phyloP scores from a whole-genome alignment of 2,329 filamentous ascomycete genomes.

The Ophiosphaerella narmari region DNA sequence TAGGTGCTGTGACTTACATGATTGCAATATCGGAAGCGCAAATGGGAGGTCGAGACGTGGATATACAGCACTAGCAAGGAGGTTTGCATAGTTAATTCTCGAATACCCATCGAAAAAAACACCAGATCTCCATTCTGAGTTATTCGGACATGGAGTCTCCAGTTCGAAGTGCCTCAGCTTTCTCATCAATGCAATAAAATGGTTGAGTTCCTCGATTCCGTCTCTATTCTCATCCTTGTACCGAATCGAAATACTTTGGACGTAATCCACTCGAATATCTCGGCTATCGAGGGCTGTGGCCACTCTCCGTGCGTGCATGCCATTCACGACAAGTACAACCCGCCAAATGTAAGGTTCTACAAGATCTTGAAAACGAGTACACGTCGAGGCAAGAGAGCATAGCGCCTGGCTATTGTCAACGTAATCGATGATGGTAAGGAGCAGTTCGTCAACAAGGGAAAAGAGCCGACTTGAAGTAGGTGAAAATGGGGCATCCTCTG shows the following conservation, averaged over 20 bases:
- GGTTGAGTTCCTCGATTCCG: conserved; percentile 38
- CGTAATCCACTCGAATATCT: conserved; percentile 25
- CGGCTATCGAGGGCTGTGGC: conserved; percentile 27
- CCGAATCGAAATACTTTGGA: conserved; percentile 38
- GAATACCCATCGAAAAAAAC: conserved; percentile 34
- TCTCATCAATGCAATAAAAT: conserved; percentile 30
- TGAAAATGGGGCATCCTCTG: conserved; percentile 17
- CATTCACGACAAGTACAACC: conserved; percentile 30
- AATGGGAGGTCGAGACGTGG: conserved; percentile 15
- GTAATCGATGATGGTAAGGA: conserved; percentile 41
- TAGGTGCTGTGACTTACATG: conserved; percentile 24
- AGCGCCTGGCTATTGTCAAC: conserved; percentile 27
- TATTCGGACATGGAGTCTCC: conserved; percentile 44
- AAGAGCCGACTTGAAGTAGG: conserved; percentile 24
- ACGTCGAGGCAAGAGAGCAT: conserved; percentile 37
- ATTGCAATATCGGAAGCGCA: conserved; percentile 35
- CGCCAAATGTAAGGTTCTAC: conserved; percentile 43
- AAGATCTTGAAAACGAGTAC: conserved; percentile 34
- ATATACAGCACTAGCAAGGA: conserved; percentile 32
- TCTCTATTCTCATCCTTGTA: conserved; percentile 28
- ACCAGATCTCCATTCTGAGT: conserved; percentile 32
- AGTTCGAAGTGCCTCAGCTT: conserved; percentile 37
- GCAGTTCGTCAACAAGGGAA: conserved; percentile 40
- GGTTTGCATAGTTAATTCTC: conserved; percentile 37
- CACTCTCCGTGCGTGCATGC: conserved; percentile 30